Conservation (phyloP, 768 basidiomycete genomes). For the Xerocomus brunneocitrinus region DNA sequence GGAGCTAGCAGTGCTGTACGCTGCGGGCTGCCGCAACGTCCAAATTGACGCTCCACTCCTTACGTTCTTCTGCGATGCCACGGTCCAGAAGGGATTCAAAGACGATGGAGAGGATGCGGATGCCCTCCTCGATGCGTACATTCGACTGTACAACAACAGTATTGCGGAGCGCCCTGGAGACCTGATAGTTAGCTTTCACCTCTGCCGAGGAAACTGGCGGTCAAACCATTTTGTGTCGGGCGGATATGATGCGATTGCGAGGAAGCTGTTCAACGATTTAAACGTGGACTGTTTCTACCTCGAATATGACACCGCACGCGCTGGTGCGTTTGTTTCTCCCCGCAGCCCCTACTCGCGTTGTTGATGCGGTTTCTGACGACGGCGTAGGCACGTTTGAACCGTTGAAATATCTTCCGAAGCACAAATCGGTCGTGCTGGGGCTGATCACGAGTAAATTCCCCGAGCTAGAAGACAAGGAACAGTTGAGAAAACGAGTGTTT, state of each 20-base stretch:
- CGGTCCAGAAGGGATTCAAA: slow-evolving; percentile 32
- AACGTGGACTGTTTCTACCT: slow-evolving; percentile 44
- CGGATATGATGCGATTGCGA: slow-evolving; percentile 44
- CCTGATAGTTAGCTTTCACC: slow-evolving; percentile 39
- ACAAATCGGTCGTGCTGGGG: slow-evolving; percentile 41
- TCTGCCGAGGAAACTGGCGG: slow-evolving; percentile 38
- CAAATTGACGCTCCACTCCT: slow-evolving; percentile 47
- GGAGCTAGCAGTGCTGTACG: no score
- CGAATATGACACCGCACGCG: slow-evolving; percentile 46
- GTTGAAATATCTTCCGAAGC: slow-evolving; percentile 27
- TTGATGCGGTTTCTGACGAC: background rate
- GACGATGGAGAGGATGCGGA: slow-evolving; percentile 49
- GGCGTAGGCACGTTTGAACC: slow-evolving; percentile 30
- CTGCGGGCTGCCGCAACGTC: slow-evolving; percentile 3
- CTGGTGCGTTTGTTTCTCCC: background rate
- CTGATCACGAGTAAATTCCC: slow-evolving; percentile 43
- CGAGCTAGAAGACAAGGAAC: slow-evolving; percentile 37
- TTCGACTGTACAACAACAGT: slow-evolving; percentile 37
- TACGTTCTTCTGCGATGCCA: slow-evolving; percentile 62
- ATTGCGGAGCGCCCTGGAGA: no score
- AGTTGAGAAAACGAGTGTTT: slow-evolving; percentile 37
- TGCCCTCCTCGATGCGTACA: slow-evolving; percentile 60
- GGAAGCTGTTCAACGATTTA: slow-evolving; percentile 41
- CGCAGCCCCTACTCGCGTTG: background rate
- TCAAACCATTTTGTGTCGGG: slow-evolving; percentile 40